Evolutionary conservation across 345 rosid species (phyloP).

Genomic region (Boechera stricta): DNA sequence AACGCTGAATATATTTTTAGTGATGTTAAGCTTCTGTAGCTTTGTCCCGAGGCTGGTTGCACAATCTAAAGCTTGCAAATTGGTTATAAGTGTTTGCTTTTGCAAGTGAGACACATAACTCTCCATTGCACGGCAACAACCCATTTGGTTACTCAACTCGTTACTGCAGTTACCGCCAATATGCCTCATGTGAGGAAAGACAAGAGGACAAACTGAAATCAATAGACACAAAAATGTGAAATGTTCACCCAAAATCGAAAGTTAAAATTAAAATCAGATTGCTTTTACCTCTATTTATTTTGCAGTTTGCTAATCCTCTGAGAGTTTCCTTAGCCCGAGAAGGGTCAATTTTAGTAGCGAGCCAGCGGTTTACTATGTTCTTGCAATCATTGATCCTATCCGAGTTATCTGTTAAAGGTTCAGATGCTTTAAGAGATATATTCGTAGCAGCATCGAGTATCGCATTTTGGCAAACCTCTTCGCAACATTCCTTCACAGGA

Average conservation of each 20-base stretch:
- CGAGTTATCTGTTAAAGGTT: conserved; percentile 60
- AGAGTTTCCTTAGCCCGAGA: conserved; percentile 73
- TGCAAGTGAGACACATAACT: conserved; percentile 91
- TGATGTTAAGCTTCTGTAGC: conserved; percentile 69
- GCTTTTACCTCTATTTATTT: conserved; percentile 76
- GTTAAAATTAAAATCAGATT: neutral
- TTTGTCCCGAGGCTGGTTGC: conserved; percentile 73
- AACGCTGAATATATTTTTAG: conserved; percentile 67
- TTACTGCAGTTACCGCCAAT: conserved; percentile 68
- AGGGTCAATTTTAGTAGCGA: conserved; percentile 75
- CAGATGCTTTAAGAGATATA: conserved; percentile 67
- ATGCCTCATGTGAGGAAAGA: conserved; percentile 73
- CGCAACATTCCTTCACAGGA: conserved; percentile 94
- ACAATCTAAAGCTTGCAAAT: conserved; percentile 94
- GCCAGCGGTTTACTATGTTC: conserved; percentile 79
- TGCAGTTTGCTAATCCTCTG: conserved; percentile 85
- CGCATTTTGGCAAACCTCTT: conserved; percentile 77
- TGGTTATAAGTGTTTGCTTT: conserved; percentile 89
- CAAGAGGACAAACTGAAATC: conserved; percentile 86
- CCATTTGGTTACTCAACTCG: conserved; percentile 58
- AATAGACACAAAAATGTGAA: conserved; percentile 7
- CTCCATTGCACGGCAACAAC: conserved; percentile 80
- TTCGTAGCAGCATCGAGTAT: conserved; percentile 79
- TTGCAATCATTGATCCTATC: conserved; percentile 72
- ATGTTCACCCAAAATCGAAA: neutral